A percentile compares a stretch with the other conserved stretches of the same genome.
Conservation (phyloP, 2,329 filamentous ascomycete species). For the Fusarium tupiense region DNA sequence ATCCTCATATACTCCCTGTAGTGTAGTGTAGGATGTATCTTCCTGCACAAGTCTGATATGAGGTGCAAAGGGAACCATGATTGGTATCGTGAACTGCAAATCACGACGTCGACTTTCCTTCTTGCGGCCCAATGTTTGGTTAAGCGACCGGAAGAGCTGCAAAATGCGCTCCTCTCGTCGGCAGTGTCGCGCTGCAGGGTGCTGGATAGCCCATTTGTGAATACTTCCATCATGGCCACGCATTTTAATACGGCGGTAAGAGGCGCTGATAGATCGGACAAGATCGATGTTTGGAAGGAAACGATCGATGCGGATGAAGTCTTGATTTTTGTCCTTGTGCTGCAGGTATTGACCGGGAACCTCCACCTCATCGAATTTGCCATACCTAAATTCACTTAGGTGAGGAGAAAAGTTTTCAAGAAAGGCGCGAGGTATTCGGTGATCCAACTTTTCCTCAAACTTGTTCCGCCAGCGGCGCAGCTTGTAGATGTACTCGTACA, state of each 20-base stretch:
- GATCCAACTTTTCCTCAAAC: conserved; percentile 96
- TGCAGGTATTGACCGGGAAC: conserved; percentile 96
- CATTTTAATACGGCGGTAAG: conserved; percentile 92
- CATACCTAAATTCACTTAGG: conserved; percentile 95
- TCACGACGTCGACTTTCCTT: conserved; percentile 96
- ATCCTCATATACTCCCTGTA: conserved; percentile 96
- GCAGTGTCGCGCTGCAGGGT: conserved; percentile 91
- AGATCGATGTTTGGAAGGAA: conserved; percentile 96
- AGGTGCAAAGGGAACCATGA: conserved; percentile 95
- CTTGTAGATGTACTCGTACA: conserved; percentile 99
- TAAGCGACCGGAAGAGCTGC: conserved; percentile 97
- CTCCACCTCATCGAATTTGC: conserved; percentile 98
- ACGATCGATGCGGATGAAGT: conserved; percentile 96
- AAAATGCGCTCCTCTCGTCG: conserved; percentile 93
- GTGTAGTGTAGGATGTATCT: conserved; percentile 90
- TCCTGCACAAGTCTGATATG: conserved; percentile 97
- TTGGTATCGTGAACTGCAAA: conserved; percentile 92
- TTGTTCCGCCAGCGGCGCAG: conserved; percentile 95
- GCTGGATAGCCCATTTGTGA: conserved; percentile 96
- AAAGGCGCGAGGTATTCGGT: conserved; percentile 75
- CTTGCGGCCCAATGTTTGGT: conserved; percentile 87
- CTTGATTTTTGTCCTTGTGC: conserved; percentile 98
- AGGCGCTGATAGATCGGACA: conserved; percentile 88
- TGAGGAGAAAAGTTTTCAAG: conserved; percentile 90
- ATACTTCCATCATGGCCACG: conserved; percentile 96